These are phyloP conservation scores for Penstemon barbatus DNA, from an alignment of 257 asterid genomes.

Conservation along the genomic window DNA sequence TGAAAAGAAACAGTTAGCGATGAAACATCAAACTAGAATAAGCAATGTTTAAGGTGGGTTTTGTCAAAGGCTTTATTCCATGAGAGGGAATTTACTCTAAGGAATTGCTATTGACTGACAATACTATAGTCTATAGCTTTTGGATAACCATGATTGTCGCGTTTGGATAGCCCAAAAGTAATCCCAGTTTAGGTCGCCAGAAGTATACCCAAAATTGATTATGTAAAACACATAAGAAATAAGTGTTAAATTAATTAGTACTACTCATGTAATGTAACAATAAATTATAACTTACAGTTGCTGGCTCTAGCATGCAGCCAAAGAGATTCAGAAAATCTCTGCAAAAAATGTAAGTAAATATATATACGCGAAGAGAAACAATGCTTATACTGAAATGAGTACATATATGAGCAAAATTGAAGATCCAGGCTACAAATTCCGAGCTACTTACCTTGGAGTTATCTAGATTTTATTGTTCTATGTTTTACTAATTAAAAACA, in stretches of 20 bases:
- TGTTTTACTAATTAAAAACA: too few species aligned
- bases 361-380: neutral
- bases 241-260: neutral
- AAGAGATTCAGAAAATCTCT: conserved; percentile 63
- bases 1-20: conserved; percentile 24
- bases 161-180: too few species aligned
- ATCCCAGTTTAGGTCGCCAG: too few species aligned
- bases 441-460: too few species aligned
- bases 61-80: too few species aligned
- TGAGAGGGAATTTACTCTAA: too few species aligned
- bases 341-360: conserved; percentile 34
- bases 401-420: neutral
- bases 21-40: conserved; percentile 8
- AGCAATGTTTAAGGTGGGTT: neutral
- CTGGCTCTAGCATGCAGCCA: conserved; percentile 75
- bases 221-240: neutral
- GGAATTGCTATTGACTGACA: too few species aligned
- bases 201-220: too few species aligned
- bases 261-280: neutral
- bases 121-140: too few species aligned
- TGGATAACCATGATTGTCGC: too few species aligned
- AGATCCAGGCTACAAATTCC: neutral
- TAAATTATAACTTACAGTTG: conserved; percentile 51
- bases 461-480: neutral
- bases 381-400: neutral